Percentiles rank a stretch among this genome's conserved stretches.
Evolutionary conservation across 2,329 filamentous ascomycete genomes (phyloP).

Genomic region (Thelonectria blattea): DNA sequence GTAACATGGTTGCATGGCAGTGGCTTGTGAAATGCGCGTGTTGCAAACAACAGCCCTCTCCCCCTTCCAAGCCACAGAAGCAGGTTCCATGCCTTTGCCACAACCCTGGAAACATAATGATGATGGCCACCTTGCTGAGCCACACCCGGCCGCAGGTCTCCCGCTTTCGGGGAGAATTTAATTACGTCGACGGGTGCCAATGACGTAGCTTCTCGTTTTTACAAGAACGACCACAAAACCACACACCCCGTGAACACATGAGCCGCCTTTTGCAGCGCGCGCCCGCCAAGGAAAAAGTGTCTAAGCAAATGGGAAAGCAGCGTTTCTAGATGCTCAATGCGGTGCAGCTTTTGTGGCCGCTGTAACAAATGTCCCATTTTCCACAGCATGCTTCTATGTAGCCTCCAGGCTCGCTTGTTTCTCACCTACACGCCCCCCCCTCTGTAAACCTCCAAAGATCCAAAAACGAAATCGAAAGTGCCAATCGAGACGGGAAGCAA

Average conservation of each 20-base stretch:
- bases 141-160: conserved; percentile 22
- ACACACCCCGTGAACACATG: not conserved
- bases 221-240: no score
- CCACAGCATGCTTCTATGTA: no score
- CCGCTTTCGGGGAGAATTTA: not conserved
- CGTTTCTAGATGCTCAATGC: no score
- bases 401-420: not conserved
- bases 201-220: conserved; percentile 27
- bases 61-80: conserved; percentile 1
- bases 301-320: no score
- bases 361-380: no score
- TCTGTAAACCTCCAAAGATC: no score
- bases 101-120: conserved; percentile 9
- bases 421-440: not conserved
- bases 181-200: not conserved
- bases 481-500: not conserved
- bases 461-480: no score
- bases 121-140: conserved; percentile 15
- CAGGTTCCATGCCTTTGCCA: conserved; percentile 19
- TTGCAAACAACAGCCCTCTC: no score
- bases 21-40: not conserved
- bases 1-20: no score
- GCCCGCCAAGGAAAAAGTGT: no score
- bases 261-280: not conserved
- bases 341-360: not conserved